Evolutionary conservation across 192 early-diverging fungal genomes (phyloP).

Genomic region (Podila epigama): DNA sequence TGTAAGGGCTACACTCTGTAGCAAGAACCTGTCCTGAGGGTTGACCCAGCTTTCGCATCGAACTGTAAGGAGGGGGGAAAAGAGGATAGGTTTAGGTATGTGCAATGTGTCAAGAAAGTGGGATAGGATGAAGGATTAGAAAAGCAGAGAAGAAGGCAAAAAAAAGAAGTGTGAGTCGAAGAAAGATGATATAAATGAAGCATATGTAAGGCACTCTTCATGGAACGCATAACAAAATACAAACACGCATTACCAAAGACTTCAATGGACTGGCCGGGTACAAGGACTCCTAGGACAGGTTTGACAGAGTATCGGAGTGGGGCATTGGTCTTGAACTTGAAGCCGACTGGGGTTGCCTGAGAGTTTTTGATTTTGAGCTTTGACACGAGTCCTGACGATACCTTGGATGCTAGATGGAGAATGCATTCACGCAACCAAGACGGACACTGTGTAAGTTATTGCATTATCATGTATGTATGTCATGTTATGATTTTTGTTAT

Average conservation of each 20-base stretch:
- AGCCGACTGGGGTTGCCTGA: slow-evolving; percentile 43
- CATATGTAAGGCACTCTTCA: not conserved
- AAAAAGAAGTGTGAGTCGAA: not conserved
- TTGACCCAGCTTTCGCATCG: slow-evolving; percentile 54
- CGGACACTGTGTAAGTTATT: not conserved
- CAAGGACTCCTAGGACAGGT: slow-evolving; percentile 51
- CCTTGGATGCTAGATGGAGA: slow-evolving; percentile 38
- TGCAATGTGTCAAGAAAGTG: not conserved
- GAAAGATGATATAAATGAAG: not conserved
- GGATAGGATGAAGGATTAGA: not conserved
- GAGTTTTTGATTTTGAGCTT: slow-evolving; percentile 51
- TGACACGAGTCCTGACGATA: slow-evolving; percentile 49
- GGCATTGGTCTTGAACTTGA: slow-evolving; percentile 58
- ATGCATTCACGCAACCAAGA: not conserved
- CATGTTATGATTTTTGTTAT: too few relatives aligned
- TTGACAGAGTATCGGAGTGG: slow-evolving; percentile 54
- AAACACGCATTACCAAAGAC: slow-evolving; percentile 56
- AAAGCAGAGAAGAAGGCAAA: not conserved
- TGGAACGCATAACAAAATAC: not conserved
- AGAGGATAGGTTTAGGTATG: not conserved
- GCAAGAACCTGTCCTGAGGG: slow-evolving; percentile 51
- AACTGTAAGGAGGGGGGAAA: slow-evolving; percentile 20
- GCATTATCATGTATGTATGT: not conserved
- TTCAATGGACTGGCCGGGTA: slow-evolving; percentile 48
- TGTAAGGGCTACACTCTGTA: slow-evolving; percentile 48